Base-by-base conservation (phyloP, 2,329 filamentous ascomycete genomes). In the Aphanocladium album region DNA sequence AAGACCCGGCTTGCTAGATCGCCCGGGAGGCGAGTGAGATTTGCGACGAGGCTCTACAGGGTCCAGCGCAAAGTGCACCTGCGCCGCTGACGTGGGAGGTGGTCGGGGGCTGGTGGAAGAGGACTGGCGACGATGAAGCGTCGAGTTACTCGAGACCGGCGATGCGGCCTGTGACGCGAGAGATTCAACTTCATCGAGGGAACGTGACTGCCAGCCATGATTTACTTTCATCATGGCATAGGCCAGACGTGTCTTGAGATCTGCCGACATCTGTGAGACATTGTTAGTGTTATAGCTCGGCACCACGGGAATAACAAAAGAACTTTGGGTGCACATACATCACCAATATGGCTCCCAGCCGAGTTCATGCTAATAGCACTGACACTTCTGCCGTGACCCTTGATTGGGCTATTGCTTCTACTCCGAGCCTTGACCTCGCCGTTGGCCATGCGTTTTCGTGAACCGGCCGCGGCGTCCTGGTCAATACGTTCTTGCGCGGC, bases 151-250 rank as follows among this genome's bases (percentile, higher is more conserved):
- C 53, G 88, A 81, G 37, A 81, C 77, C 27, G 87, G 85, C 1
- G 88, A 90, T 21, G 80, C 83, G 61, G 82, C 82, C 58, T 89
- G 86, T 1, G 89, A 90, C 11, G 89, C 85, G 45, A 91, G 76
- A 51, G 84, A 85, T 74, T 93, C 91, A 33, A 93, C 84, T 73
- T 93, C 89, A 60, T 89, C 87, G 61, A 95, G 85, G 19, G 86
- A 86, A 64, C 89, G 86, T 54, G 87, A 83, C 74, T 96, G 89
- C 89, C 92, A 95, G 62, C 91, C 91, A 70, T 96, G 87, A 71
- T 91, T 91, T 45, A 97, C 89, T 74, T 96, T 97, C 71, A 96
- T 83, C 83, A 96, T 95, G 65, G 93, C 93, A 73, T 97, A 97
- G 7, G 91, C 91, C 30, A 98, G 82, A 68, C 91, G 89, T 55